These are phyloP conservation scores for Parafenestella ontariensis DNA, from an alignment of 2,329 filamentous ascomycete species.

Conservation along the genomic window DNA sequence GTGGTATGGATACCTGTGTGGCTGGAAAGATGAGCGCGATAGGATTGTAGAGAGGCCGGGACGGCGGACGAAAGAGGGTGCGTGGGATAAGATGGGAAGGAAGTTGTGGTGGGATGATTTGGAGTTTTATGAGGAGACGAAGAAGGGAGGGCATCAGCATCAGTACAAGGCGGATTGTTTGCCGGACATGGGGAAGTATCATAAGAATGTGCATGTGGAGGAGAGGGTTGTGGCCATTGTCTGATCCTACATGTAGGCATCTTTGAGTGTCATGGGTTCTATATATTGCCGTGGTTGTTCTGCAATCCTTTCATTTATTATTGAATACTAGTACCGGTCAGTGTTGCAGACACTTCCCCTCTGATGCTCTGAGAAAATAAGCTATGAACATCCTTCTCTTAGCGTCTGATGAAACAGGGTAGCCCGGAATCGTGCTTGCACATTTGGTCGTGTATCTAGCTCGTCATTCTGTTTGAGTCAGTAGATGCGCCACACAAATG, in stretches of 20 bases:
- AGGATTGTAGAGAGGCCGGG: conserved; percentile 10
- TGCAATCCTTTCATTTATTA: too few species aligned
- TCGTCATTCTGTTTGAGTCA: background rate
- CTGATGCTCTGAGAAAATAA: too few species aligned
- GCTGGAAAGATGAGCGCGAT: conserved; percentile 6
- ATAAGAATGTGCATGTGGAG: conserved; percentile 11
- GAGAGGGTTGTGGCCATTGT: conserved; percentile 17
- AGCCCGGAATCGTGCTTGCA: background rate
- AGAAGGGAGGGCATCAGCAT: conserved; percentile 17
- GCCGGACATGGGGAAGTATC: conserved; percentile 14
- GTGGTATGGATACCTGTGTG: conserved; percentile 31
- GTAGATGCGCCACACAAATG: too few species aligned
- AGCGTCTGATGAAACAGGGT: background rate
- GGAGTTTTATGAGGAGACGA: conserved; percentile 6
- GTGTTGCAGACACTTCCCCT: too few species aligned
- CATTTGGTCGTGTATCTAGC: too few species aligned
- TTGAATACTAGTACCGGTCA: too few species aligned
- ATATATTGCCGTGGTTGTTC: too few species aligned
- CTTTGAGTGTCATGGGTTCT: too few species aligned
- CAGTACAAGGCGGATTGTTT: conserved; percentile 3
- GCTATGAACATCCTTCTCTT: too few species aligned
- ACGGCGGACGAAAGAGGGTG: conserved; percentile 3
- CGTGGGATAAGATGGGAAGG: conserved; percentile 1
- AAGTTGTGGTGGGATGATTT: conserved; percentile 13
- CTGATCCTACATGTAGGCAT: too few species aligned